Evolutionary conservation across 441 rosid species (phyloP).

Genomic region (Euphorbia schlechtendalii): DNA sequence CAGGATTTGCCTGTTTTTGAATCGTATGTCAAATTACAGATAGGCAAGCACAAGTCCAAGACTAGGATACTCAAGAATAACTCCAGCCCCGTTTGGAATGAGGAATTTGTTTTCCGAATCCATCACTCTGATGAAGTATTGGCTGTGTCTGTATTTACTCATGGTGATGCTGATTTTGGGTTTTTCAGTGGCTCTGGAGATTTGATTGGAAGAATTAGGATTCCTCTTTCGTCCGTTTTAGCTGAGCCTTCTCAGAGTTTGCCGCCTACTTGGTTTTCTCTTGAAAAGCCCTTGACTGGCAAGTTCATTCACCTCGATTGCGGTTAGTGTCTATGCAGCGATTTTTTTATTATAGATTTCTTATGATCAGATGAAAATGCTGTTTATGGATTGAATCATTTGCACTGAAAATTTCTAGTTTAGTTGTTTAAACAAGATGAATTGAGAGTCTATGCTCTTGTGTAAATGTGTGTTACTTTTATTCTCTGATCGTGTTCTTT

Average conservation of each 20-base stretch:
- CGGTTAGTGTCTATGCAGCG: constrained; percentile 38
- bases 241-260: constrained; percentile 48
- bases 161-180: constrained; percentile 37
- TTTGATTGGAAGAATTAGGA: constrained; percentile 46
- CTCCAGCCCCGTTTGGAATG: constrained; percentile 58
- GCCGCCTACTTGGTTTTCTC: constrained; percentile 73
- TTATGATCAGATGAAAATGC: not conserved
- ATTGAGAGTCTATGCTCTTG: not conserved
- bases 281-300: constrained; percentile 40
- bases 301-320: constrained; percentile 41
- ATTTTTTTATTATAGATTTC: not conserved
- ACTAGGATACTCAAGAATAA: constrained; percentile 39
- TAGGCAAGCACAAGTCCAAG: constrained; percentile 59
- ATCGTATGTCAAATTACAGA: constrained; percentile 47
- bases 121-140: constrained; percentile 38
- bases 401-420: not conserved
- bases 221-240: constrained; percentile 45
- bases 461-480: too few relatives aligned
- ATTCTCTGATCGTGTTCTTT: too few relatives aligned
- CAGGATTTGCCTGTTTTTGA: constrained; percentile 48
- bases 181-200: constrained; percentile 37
- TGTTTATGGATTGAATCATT: not conserved
- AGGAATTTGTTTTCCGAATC: constrained; percentile 62
- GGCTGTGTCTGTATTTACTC: constrained; percentile 43
- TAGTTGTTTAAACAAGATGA: not conserved